Percentiles rank a stretch among this genome's conserved stretches.
Evolutionary conservation across 495 filamentous ascomycete genomes (phyloP).

Genomic region (Aspergillus saccharolyticus): DNA sequence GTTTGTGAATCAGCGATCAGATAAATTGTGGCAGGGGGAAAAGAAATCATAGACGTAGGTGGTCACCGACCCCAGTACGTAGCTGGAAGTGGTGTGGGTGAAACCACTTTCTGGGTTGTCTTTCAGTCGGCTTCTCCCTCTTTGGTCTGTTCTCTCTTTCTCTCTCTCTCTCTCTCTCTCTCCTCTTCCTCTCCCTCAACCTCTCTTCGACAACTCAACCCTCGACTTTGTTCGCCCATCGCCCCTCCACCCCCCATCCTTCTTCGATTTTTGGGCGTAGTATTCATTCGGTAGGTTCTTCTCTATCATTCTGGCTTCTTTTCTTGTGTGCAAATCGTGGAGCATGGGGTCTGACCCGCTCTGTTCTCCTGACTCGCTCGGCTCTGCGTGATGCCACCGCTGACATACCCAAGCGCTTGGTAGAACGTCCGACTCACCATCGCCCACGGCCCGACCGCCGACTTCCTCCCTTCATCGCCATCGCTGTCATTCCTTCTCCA

Average conservation of each 20-base stretch:
- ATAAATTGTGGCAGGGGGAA: neutral
- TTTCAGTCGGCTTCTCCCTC: constrained; percentile 12
- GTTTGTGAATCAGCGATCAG: constrained; percentile 20
- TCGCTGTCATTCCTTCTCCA: constrained; percentile 20
- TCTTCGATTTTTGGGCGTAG: constrained; percentile 12
- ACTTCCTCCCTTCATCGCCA: constrained; percentile 24
- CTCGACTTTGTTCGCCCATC: constrained; percentile 7
- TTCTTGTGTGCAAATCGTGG: neutral
- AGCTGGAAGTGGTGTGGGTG: constrained; percentile 38
- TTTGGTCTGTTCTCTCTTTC: constrained; percentile 17
- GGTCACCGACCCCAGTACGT: constrained; percentile 34
- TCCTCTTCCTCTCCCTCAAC: constrained; percentile 16
- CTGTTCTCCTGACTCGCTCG: constrained; percentile 24
- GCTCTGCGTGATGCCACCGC: constrained; percentile 33
- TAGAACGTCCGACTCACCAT: constrained; percentile 30
- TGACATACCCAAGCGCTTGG: constrained; percentile 44
- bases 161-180: constrained; percentile 13
- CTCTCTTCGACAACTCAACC: constrained; percentile 8
- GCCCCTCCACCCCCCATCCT: constrained; percentile 9
- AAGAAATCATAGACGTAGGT: constrained; percentile 10
- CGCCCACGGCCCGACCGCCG: constrained; percentile 23
- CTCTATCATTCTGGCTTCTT: constrained; percentile 5
- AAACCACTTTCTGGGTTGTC: constrained; percentile 23
- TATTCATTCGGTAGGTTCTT: constrained; percentile 19
- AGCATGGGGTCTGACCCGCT: constrained; percentile 9